Percentiles rank a stretch among this genome's conserved stretches.
Evolutionary conservation across 495 filamentous ascomycete species (phyloP).

Genomic region (Penicillium flavigenum): DNA sequence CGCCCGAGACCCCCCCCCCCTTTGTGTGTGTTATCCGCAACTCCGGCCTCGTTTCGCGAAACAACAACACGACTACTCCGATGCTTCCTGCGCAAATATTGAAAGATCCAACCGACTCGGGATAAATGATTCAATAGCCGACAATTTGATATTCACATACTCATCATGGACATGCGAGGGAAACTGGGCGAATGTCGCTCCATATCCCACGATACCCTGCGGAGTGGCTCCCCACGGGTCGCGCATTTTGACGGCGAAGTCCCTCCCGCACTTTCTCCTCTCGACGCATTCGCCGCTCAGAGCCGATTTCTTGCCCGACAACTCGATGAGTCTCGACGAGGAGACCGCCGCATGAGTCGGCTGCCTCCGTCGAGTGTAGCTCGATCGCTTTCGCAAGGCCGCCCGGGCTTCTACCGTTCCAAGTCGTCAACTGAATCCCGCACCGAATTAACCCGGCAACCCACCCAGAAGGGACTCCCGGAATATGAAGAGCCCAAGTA

Average conservation of each 20-base stretch:
- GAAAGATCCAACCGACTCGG: conserved; percentile 17
- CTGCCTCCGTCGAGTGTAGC: conserved; percentile 80
- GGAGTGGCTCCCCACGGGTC: conserved; percentile 63
- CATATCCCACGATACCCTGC: conserved; percentile 58
- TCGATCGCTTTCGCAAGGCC: conserved; percentile 64
- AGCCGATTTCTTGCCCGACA: conserved; percentile 83
- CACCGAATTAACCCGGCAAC: conserved; percentile 32
- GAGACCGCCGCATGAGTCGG: conserved; percentile 75
- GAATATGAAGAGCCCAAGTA: conserved; percentile 60
- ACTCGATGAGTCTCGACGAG: conserved; percentile 68
- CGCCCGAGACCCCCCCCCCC: conserved; percentile 10
- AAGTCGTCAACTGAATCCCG: conserved; percentile 39
- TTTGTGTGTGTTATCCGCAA: conserved; percentile 20
- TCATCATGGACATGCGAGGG: conserved; percentile 54
- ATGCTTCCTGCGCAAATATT: conserved; percentile 15
- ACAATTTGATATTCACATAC: neutral
- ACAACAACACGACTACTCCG: conserved; percentile 1
- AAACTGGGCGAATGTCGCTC: conserved; percentile 63
- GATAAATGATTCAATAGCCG: conserved; percentile 15
- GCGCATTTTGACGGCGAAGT: conserved; percentile 78
- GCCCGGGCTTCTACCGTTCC: conserved; percentile 74
- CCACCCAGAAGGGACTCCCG: conserved; percentile 47
- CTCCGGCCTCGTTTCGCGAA: conserved; percentile 5
- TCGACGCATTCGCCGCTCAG: conserved; percentile 91
- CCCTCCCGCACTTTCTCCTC: conserved; percentile 86